Base-by-base conservation (phyloP, 495 filamentous ascomycete species). In the Penicillium antarcticum region DNA sequence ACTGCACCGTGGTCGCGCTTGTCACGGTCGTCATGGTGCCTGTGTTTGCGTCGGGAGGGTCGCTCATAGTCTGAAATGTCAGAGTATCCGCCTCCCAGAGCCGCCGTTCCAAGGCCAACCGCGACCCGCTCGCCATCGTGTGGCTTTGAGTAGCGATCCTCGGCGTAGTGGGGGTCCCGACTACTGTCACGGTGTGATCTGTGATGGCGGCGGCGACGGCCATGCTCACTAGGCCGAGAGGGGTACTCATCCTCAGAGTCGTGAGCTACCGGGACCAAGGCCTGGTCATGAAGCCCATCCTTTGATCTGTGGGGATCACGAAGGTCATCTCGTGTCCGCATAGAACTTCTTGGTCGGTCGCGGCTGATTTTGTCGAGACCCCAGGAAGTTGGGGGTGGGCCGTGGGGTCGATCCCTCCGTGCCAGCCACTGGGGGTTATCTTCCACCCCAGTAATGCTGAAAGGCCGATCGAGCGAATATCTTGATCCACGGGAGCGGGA, bases 391-490 rank as follows among this genome's bases (percentile, higher is more conserved):
- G 83, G 83, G 3, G 85, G 82, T 19, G 85, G 83, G 0, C 81
- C 79, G 11, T 60, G 62, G 16, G 60, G 62, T 2, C 73, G 80
- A 55, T 76, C 76, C 52, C 65, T 80, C 61, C 63, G 75, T 53
- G 46, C 31, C 34, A 55, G 16, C 55, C 68, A 68, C 19, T 79
- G 80, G 3, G 71, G 62, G 42, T 79, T 50, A 29, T 87, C 84
- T 13, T 83, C 81, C 32, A 78, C 78, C 32, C 81, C 75, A 41
- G 81, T 80, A 65, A 89, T 78, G 48, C 83, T 88, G 19, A 80
- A 69, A 12, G 86, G 85, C 55, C 85, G 78, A 41, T 84, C 80
- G 6, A 72, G 55, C 4, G 71, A 70, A 33, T 76, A 60, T 52
- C 79, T 82, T 12, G 79, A 75, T 13, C 72, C 61, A 29, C 78